phyloP scores from a whole-genome alignment of 768 basidiomycete genomes.

The Gloeostereum incarnatum region DNA sequence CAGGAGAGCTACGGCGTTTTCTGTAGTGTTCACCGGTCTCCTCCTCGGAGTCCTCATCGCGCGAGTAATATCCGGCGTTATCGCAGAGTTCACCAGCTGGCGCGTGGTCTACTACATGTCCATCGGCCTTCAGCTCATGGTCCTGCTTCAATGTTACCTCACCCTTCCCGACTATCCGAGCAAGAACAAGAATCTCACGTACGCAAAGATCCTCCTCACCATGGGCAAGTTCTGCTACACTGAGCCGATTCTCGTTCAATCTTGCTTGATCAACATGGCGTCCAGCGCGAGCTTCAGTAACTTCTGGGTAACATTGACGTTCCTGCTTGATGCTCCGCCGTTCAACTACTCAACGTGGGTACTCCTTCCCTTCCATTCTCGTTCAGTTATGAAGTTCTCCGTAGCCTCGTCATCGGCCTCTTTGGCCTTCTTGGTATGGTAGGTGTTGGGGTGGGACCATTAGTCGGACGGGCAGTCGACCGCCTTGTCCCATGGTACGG shows the following conservation, averaged over 20 bases:
- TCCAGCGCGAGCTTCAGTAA: conserved; percentile 50
- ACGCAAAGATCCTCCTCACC: conserved; percentile 58
- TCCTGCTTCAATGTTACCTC: conserved; percentile 51
- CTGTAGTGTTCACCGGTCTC: conserved; percentile 61
- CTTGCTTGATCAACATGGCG: conserved; percentile 48
- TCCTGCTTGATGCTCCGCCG: conserved; percentile 67
- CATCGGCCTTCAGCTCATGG: conserved; percentile 55
- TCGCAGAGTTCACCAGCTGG: conserved; percentile 67
- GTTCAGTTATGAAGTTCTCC: not conserved
- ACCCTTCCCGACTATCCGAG: conserved; percentile 80
- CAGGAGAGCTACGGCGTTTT: conserved; percentile 64
- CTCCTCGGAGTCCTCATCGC: conserved; percentile 69
- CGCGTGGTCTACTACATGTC: conserved; percentile 72
- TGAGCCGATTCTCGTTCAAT: conserved; percentile 72
- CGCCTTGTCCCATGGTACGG: conserved; percentile 71
- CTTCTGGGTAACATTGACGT: conserved; percentile 74
- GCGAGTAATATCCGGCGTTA: conserved; percentile 65
- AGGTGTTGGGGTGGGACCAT: conserved; percentile 60
- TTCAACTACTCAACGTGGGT: conserved; percentile 70
- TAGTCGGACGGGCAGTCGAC: conserved; percentile 65
- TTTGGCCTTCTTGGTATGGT: conserved; percentile 70
- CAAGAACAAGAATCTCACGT: conserved; percentile 57
- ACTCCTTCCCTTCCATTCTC: conserved; percentile 1
- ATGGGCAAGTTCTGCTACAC: conserved; percentile 74
- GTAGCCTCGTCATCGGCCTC: conserved; percentile 51